A percentile compares a stretch with the other conserved stretches of the same genome.
Conservation (phyloP, 2,329 filamentous ascomycete genomes). For the Rhytidhysteron rufulum region DNA sequence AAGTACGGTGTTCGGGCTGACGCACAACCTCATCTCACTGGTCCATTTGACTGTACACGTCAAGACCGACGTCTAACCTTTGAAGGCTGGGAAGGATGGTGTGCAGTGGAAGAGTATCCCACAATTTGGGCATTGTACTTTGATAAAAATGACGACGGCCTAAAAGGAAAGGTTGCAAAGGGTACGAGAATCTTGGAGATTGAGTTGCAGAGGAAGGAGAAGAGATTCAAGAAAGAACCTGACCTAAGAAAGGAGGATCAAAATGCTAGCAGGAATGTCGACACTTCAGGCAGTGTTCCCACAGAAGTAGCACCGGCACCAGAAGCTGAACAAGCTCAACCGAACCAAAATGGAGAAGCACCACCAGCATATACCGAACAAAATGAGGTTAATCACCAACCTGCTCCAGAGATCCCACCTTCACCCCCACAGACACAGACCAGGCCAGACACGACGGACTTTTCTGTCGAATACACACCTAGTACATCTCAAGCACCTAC, state of each 20-base stretch:
- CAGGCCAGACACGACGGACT: background rate
- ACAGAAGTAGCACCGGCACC: slow-evolving; percentile 21
- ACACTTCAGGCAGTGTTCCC: slow-evolving; percentile 21
- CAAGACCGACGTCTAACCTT: slow-evolving; percentile 35
- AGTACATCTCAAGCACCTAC: background rate
- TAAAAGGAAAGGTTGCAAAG: slow-evolving; percentile 40
- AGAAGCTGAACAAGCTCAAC: slow-evolving; percentile 8
- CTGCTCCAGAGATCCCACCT: no score
- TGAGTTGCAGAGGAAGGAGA: slow-evolving; percentile 52
- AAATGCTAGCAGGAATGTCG: slow-evolving; percentile 24
- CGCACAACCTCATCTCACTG: slow-evolving; percentile 33
- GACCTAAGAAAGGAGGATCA: slow-evolving; percentile 24
- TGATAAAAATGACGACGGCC: slow-evolving; percentile 42
- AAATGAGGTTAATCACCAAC: background rate
- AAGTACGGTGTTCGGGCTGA: slow-evolving; percentile 33
- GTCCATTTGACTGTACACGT: slow-evolving; percentile 36
- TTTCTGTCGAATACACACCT: background rate
- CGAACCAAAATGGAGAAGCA: background rate
- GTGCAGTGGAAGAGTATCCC: slow-evolving; percentile 34
- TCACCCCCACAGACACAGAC: background rate
- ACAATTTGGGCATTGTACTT: slow-evolving; percentile 41
- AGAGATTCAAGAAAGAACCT: slow-evolving; percentile 34
- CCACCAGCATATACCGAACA: background rate
- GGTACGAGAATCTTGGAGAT: slow-evolving; percentile 54
- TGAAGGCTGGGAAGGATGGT: slow-evolving; percentile 37